Percentiles rank a stretch among this genome's conserved stretches.
These are phyloP conservation scores for Blumeria graminis DNA, from an alignment of 2,329 filamentous ascomycete species.

Conservation along the genomic window DNA sequence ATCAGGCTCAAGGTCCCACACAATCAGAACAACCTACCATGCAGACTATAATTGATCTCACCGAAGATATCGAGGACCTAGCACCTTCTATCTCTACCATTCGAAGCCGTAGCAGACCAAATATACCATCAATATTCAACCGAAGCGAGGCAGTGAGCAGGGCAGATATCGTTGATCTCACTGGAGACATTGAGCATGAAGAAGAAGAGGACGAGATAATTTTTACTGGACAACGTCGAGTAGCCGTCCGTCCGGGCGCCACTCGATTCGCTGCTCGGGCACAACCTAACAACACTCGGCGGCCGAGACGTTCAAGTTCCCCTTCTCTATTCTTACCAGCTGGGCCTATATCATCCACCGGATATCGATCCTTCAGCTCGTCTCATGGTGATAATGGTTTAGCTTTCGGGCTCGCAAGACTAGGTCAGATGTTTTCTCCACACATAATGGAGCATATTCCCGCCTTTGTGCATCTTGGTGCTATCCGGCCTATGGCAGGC, in stretches of 20 bases:
- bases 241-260: background rate
- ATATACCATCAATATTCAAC: conserved; percentile 11
- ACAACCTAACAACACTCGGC: conserved; percentile 1
- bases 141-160: conserved; percentile 10
- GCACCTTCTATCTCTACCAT: background rate
- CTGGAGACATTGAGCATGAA: conserved; percentile 10
- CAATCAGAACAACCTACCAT: background rate
- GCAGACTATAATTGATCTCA: conserved; percentile 15
- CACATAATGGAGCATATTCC: conserved; percentile 4
- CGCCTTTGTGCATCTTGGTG: background rate
- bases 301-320: background rate
- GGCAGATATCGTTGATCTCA: conserved; percentile 26
- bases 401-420: background rate
- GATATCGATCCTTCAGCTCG: background rate
- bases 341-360: background rate
- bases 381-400: background rate
- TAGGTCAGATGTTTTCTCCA: conserved; percentile 1
- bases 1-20: no score
- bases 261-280: conserved; percentile 4
- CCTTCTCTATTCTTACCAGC: conserved; percentile 3
- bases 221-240: conserved; percentile 10
- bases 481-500: conserved; percentile 9
- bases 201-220: conserved; percentile 20
- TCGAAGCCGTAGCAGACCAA: conserved; percentile 2
- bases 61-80: conserved; percentile 12